These are phyloP conservation scores for Phytopythium chamaehyphon DNA, from an alignment of 352 stramenopile genomes.

Conservation along the genomic window DNA sequence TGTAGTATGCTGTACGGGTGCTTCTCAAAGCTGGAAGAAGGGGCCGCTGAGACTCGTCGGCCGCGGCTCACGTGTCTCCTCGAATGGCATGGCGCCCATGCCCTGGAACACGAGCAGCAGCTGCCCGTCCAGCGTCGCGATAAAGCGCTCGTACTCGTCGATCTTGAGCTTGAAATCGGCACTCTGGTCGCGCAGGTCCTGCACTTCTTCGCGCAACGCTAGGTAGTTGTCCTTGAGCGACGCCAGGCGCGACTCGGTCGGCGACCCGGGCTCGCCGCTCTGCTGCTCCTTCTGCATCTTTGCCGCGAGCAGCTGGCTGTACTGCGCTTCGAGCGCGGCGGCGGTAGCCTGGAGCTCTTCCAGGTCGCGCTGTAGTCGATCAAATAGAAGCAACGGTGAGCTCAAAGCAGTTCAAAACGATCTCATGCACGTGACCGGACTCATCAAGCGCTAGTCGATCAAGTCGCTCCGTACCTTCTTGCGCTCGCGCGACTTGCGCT, in stretches of 20 bases:
- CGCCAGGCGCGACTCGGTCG: constrained; percentile 24
- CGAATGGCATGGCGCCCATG: neutral
- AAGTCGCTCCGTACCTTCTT: constrained; percentile 26
- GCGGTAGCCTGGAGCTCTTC: constrained; percentile 33
- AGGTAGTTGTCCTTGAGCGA: constrained; percentile 38
- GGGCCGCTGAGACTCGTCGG: neutral
- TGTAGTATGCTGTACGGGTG: too few relatives aligned
- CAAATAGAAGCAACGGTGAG: neutral
- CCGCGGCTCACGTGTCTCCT: constrained; percentile 3
- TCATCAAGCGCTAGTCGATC: too few relatives aligned
- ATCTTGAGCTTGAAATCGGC: constrained; percentile 37
- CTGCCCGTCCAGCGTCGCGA: constrained; percentile 39
- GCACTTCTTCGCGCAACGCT: constrained; percentile 31
- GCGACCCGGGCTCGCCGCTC: constrained; percentile 6
- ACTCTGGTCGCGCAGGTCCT: constrained; percentile 39
- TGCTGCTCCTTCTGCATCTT: constrained; percentile 20
- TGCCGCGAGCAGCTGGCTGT: constrained; percentile 29
- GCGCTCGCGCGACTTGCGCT: constrained; percentile 37
- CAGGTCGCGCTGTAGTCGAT: constrained; percentile 20
- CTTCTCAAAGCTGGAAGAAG: neutral
- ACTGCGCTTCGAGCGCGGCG: constrained; percentile 30
- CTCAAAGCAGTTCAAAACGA: too few relatives aligned
- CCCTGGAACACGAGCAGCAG: constrained; percentile 17
- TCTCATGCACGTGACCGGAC: neutral
- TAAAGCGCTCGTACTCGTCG: constrained; percentile 46